Percentiles rank a stretch among this genome's conserved stretches.
Conservation (phyloP, 805 yeast species). For the Candida boidinii region DNA sequence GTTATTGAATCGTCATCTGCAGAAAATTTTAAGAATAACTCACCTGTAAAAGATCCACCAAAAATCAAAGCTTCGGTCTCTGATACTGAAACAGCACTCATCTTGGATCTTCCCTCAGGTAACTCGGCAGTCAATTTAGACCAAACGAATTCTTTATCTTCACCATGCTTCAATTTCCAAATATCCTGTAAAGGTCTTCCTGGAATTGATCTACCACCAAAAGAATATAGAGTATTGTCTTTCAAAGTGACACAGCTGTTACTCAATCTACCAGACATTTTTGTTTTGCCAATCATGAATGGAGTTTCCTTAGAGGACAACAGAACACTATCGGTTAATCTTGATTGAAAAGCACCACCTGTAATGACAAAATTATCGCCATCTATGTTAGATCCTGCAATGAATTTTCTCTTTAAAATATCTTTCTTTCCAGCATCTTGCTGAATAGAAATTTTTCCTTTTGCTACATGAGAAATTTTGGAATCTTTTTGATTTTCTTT, state of each 20-base stretch:
- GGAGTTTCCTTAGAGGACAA: constrained; percentile 1
- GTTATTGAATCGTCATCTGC: constrained; percentile 4
- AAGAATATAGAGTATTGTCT: constrained; percentile 26
- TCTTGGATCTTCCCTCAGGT: constrained; percentile 43
- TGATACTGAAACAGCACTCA: constrained; percentile 28
- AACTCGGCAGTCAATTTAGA: constrained; percentile 35
- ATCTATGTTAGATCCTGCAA: constrained; percentile 10
- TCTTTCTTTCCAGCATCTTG: no score
- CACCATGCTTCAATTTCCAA: constrained; percentile 26
- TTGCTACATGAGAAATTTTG: no score
- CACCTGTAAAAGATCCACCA: constrained; percentile 35
- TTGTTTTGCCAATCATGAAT: constrained; percentile 6
- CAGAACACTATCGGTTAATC: constrained; percentile 15
- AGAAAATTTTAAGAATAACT: constrained; percentile 17
- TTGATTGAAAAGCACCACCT: constrained; percentile 33
- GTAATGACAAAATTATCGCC: constrained; percentile 17
- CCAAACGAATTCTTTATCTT: constrained; percentile 5
- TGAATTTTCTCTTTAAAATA: constrained; percentile 35
- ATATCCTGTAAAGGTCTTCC: constrained; percentile 32
- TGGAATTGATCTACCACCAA: constrained; percentile 69
- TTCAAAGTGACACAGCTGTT: constrained; percentile 38
- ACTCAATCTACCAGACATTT: constrained; percentile 41
- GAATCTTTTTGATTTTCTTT: no score
- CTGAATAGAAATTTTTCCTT: no score
- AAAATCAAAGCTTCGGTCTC: constrained; percentile 30